A percentile compares a stretch with the other conserved stretches of the same genome.
These are phyloP conservation scores for Teunomyces gatunensis DNA, from an alignment of 805 yeast species.

Conservation along the genomic window DNA sequence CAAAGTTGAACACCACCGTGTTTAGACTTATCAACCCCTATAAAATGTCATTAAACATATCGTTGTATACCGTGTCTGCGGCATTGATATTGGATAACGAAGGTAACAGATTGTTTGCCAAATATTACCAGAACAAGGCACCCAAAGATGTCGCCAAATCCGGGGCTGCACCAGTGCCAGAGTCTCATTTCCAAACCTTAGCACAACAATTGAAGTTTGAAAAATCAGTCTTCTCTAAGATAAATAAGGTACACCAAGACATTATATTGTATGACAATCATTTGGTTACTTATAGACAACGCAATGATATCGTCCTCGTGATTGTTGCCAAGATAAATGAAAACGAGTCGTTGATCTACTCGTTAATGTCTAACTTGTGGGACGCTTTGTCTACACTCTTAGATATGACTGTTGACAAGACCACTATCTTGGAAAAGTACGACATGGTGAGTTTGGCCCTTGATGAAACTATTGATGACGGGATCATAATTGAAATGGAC, in stretches of 20 bases:
- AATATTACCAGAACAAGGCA: conserved; percentile 70
- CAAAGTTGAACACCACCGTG: conserved; percentile 6
- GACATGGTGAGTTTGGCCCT: conserved; percentile 83
- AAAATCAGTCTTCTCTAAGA: conserved; percentile 63
- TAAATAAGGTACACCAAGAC: conserved; percentile 79
- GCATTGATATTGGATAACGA: conserved; percentile 75
- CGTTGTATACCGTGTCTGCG: conserved; percentile 82
- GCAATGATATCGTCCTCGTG: conserved; percentile 69
- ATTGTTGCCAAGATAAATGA: conserved; percentile 75
- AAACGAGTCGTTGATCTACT: conserved; percentile 78
- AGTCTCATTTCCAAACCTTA: conserved; percentile 38
- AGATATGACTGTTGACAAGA: conserved; percentile 69
- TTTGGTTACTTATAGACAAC: conserved; percentile 82
- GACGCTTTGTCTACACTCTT: conserved; percentile 80
- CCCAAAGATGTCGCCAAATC: conserved; percentile 25
- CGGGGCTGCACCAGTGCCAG: conserved; percentile 6
- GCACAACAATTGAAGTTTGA: conserved; percentile 80
- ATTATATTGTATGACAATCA: conserved; percentile 76
- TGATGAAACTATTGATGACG: conserved; percentile 93
- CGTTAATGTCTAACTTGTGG: conserved; percentile 70
- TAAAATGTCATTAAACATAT: conserved; percentile 46
- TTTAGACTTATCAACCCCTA: conserved; percentile 1
- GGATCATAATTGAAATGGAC: conserved; percentile 87
- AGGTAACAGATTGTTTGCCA: conserved; percentile 78
- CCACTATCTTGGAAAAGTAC: conserved; percentile 73